Percentiles rank a stretch among this genome's conserved stretches.
These are phyloP conservation scores for Pelargonium nanum DNA, from an alignment of 345 rosid species.

Conservation along the genomic window DNA sequence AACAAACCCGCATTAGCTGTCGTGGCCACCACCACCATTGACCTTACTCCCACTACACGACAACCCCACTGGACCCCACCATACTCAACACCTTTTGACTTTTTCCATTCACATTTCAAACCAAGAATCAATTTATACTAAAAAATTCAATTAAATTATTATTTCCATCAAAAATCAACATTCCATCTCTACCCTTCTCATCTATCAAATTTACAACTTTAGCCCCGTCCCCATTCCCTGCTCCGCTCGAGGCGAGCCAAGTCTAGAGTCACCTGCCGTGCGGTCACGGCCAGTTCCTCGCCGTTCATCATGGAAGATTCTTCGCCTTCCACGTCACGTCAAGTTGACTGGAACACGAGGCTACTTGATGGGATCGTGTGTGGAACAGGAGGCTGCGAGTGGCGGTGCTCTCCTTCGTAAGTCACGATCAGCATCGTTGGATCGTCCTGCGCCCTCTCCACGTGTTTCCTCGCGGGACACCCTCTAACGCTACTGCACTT, in stretches of 20 bases:
- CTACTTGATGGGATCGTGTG: neutral
- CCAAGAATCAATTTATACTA: no score
- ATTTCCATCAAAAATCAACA: neutral
- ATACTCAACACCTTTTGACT: no score
- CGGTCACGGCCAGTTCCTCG: neutral
- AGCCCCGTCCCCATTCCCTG: neutral
- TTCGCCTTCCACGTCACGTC: neutral
- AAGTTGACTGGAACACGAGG: neutral
- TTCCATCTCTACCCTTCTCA: neutral
- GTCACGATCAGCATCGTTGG: constrained; percentile 4
- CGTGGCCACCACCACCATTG: no score
- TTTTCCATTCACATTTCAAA: no score
- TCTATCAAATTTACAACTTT: neutral
- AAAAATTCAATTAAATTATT: no score
- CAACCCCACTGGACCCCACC: no score
- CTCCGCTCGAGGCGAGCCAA: no score
- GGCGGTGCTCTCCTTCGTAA: constrained; percentile 2
- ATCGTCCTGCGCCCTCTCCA: constrained; percentile 4
- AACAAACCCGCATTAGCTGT: no score
- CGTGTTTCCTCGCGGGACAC: constrained; percentile 1
- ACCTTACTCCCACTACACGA: no score
- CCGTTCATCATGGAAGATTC: neutral
- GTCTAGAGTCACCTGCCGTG: neutral
- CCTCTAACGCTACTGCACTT: constrained; percentile 4
- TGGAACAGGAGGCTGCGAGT: neutral